Evolutionary conservation across 2,329 filamentous ascomycete genomes (phyloP), one percentile per base, ranked within the genome.

Genomic region (Trichoderma lentiforme): DNA sequence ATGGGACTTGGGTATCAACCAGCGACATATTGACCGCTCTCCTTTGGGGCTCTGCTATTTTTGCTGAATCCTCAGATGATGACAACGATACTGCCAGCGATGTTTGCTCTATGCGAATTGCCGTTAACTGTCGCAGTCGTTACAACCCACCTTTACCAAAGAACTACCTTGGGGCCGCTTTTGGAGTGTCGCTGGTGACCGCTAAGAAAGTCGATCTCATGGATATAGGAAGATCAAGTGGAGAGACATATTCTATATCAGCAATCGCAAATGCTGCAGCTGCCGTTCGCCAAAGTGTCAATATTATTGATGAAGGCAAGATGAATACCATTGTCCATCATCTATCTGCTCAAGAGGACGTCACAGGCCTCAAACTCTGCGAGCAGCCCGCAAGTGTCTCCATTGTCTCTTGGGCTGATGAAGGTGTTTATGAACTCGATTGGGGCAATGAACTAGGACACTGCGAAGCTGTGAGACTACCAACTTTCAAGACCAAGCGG

Each of bases 391-490:
- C 47, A 30, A 36, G 43, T 8, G 30, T 71, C 4, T 64, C 68
- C 7, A 26, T 71, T 3, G 68, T 71, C 26, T 71, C 68, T 12
- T 71, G 68, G 68, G 68, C 68, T 0, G 68, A 71, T 26, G 47
- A 71, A 47, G 68, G 68, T 12, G 28, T 71, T 2, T 64, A 71
- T 58, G 60, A 65, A n/a, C 60, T 64, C 11, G 60, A 71, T 14
- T 71, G 68, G 68, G 68, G 68, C 18, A 8, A 8, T 58, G 68
- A 57, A 26, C 6, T 65, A 12, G 68, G 60, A 8, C 47, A 47
- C 8, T 71, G 68, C 2, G 68, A 71, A 32, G 24, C 26, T 15
- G 68, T 58, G 3, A 43, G 68, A 34, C 36, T 71, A n/a, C 61
- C 68, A 4, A 57, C 60, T 28, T 58, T 26, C 26, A 71, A 71